Conservation (phyloP, 1,284 basidiomycete species). For the Rhodotorula glutinis region DNA sequence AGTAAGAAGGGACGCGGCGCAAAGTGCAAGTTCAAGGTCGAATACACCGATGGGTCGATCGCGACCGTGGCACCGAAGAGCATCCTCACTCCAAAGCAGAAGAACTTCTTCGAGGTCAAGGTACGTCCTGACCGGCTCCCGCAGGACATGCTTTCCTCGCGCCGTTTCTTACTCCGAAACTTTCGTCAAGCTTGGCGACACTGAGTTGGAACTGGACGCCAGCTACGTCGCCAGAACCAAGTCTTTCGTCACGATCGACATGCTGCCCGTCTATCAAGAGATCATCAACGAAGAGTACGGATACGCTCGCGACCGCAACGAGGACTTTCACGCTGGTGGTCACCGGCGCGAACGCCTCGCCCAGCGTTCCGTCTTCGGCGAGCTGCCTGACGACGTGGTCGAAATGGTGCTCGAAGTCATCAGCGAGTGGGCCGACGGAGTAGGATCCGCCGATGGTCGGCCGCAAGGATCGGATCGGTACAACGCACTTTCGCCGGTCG, state of each 20-base stretch:
- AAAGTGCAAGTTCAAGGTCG: conserved; percentile 19
- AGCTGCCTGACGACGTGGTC: conserved; percentile 8
- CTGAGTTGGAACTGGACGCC: background rate
- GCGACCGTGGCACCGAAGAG: conserved; percentile 2
- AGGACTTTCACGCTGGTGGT: conserved; percentile 22
- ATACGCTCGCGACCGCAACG: conserved; percentile 2
- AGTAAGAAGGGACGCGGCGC: conserved; percentile 1
- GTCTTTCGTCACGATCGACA: background rate
- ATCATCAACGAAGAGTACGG: conserved; percentile 16
- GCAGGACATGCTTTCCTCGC: too few relatives aligned
- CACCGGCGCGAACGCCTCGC: conserved; percentile 10
- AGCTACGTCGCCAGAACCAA: conserved; percentile 10
- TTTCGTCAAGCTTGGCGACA: conserved; percentile 14
- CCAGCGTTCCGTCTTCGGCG: conserved; percentile 19
- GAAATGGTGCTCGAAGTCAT: conserved; percentile 14
- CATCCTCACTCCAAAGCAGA: conserved; percentile 6
- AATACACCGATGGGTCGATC: conserved; percentile 4
- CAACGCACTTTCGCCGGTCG: conserved; percentile 12
- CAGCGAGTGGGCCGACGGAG: conserved; percentile 3
- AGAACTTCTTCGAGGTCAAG: conserved; percentile 15
- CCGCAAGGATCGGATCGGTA: conserved; percentile 20
- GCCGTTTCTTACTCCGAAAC: too few relatives aligned
- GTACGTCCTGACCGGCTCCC: background rate
- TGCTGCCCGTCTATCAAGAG: conserved; percentile 2
- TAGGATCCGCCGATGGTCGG: background rate